Conservation (phyloP, 345 rosid genomes). For the Eutrema japonicum region DNA sequence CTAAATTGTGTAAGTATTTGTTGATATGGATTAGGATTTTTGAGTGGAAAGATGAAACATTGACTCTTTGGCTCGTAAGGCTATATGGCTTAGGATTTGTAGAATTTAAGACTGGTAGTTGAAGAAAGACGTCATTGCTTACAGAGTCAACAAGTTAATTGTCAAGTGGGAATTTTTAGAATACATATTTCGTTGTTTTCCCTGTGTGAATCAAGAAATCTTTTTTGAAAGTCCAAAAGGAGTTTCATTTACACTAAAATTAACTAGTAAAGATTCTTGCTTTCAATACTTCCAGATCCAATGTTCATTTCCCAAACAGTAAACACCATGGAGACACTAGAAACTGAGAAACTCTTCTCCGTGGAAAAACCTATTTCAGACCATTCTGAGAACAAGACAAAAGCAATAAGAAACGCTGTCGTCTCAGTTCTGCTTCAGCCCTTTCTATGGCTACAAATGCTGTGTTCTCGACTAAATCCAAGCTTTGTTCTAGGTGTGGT, state of each 20-base stretch:
- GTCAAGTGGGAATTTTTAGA: conserved; percentile 4
- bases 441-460: conserved; percentile 73
- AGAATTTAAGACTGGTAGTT: conserved; percentile 29
- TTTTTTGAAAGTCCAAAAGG: conserved; percentile 25
- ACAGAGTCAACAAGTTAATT: conserved; percentile 24
- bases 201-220: conserved; percentile 29
- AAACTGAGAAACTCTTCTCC: conserved; percentile 41
- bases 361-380: conserved; percentile 35
- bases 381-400: conserved; percentile 23
- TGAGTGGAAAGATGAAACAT: conserved; percentile 19
- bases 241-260: conserved; percentile 22
- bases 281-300: conserved; percentile 37
- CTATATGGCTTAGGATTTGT: conserved; percentile 13
- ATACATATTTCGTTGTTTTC: not conserved
- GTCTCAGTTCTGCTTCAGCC: conserved; percentile 59
- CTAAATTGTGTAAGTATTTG: not conserved
- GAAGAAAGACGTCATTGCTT: conserved; percentile 41
- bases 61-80: conserved; percentile 15
- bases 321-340: conserved; percentile 39
- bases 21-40: conserved; percentile 14
- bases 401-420: conserved; percentile 27
- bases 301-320: conserved; percentile 36
- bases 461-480: conserved; percentile 59
- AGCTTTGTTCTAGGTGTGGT: conserved; percentile 69
- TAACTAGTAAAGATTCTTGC: conserved; percentile 17